Base-by-base conservation (phyloP, 2,329 filamentous ascomycete species). In the Colletotrichum endophyticum region DNA sequence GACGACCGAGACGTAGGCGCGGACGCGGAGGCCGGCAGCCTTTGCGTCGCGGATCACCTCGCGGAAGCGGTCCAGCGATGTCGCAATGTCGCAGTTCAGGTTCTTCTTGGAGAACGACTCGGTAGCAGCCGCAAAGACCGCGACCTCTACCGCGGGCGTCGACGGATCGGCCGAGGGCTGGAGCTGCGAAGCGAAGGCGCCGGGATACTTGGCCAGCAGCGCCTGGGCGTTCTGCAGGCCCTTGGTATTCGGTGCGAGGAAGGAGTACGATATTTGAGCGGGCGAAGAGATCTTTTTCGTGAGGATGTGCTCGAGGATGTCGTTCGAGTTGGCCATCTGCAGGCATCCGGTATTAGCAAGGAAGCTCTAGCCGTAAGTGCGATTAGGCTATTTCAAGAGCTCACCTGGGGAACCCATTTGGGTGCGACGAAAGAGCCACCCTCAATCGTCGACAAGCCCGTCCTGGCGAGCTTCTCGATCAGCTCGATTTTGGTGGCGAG, bases 341-440 rank as follows among this genome's bases (percentile, higher is more conserved):
- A 44, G 8, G 27, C 11, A 25, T 61, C 25, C 59, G 30, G 16
- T 32, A 22, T 76, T 28, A 76, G 22, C 27, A 56, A 69, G 5
- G 72, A 22, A 36, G 22, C 57, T 69, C 16, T 32, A 25, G 27
- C 25, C 12, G 11, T 49, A 12, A 53, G 6, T 53, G n/a, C 44
- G 44, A 49, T 36, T 63, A 69, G 57, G 19, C 64, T 22, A 66
- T 19, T n/a, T 9, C 12, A 12, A 16, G 27, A 11, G 12, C 83
- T 77, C 80, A 95, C 92, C 89, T 97, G 95, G 5, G 95, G 95
- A 66, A 96, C 93, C 91, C 94, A 96, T 91, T 95, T 95, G 2
- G 95, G 94, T 63, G 94, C 91, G 12, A 98, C 95, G 81, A 98
- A 95, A 2, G 94, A 95, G 1, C 95, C 95, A 22, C 94, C 93